phyloP scores from a whole-genome alignment of 2,329 filamentous ascomycete species.

The Cercospora berteroae region DNA sequence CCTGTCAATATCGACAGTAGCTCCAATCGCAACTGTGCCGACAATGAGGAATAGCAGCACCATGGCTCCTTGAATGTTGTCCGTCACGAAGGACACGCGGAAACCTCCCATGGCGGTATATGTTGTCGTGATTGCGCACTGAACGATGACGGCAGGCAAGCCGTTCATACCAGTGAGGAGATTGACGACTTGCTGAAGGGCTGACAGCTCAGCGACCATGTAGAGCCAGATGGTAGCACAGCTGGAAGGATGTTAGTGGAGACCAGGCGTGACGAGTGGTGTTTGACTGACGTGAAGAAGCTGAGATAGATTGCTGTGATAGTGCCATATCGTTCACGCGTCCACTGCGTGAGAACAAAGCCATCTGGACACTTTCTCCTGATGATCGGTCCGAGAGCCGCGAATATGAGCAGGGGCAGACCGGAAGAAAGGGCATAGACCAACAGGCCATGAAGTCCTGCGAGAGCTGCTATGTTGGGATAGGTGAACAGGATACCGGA shows the following conservation, averaged over 20 bases:
- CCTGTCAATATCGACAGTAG: conserved; percentile 68
- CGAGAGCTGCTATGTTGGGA: conserved; percentile 74
- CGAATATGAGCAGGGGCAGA: conserved; percentile 72
- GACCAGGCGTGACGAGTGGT: not conserved
- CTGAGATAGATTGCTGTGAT: conserved; percentile 71
- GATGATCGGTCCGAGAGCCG: conserved; percentile 71
- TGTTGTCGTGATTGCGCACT: conserved; percentile 74
- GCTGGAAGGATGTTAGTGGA: conserved; percentile 31
- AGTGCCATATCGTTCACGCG: conserved; percentile 71
- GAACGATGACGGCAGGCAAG: conserved; percentile 72
- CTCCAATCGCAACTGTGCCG: conserved; percentile 73
- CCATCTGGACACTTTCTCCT: conserved; percentile 76
- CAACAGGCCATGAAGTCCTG: conserved; percentile 74
- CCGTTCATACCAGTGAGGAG: conserved; percentile 72
- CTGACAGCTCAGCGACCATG: conserved; percentile 82
- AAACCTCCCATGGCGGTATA: conserved; percentile 80
- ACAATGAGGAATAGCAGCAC: conserved; percentile 72
- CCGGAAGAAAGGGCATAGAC: conserved; percentile 72
- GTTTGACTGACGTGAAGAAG: conserved; percentile 59
- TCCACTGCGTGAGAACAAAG: conserved; percentile 83
- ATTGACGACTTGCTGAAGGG: conserved; percentile 74
- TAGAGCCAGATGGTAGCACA: conserved; percentile 80
- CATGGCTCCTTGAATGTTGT: conserved; percentile 78
- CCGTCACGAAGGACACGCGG: conserved; percentile 78
- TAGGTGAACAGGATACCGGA: conserved; percentile 82